Evolutionary conservation across 2,329 filamentous ascomycete species (phyloP).

Genomic region (Fusarium heterosporum): DNA sequence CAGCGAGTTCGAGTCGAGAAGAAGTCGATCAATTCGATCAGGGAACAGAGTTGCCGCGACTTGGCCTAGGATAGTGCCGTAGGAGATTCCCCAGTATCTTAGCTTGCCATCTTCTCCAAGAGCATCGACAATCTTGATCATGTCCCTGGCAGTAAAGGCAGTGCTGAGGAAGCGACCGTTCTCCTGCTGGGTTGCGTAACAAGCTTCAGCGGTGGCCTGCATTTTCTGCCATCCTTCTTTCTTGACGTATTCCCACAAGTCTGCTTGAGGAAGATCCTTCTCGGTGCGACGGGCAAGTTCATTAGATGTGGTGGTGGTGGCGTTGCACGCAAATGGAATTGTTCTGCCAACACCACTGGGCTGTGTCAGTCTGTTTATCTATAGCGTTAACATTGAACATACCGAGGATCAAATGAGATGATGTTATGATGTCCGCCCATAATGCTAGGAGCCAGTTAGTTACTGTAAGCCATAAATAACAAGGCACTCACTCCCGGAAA

Average conservation of each 20-base stretch:
- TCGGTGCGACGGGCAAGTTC: conserved; percentile 13
- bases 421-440: conserved; percentile 31
- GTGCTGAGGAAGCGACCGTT: conserved; percentile 49
- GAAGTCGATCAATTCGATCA: conserved; percentile 37
- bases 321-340: conserved; percentile 31
- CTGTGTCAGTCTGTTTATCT: background rate
- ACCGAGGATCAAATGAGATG: conserved; percentile 42
- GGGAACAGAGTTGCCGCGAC: conserved; percentile 43
- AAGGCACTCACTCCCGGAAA: conserved; percentile 12
- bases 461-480: fast-evolving
- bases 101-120: conserved; percentile 47
- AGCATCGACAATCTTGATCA: conserved; percentile 45
- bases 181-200: conserved; percentile 44
- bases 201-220: conserved; percentile 31
- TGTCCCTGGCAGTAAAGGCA: conserved; percentile 53
- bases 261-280: conserved; percentile 8
- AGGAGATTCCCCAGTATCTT: conserved; percentile 51
- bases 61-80: conserved; percentile 41
- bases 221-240: conserved; percentile 7
- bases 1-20: conserved; percentile 39
- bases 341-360: conserved; percentile 33
- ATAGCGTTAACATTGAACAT: background rate
- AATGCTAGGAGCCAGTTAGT: conserved; percentile 11
- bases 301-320: background rate
- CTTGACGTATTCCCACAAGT: conserved; percentile 22